Conservation (phyloP, 139 green algal species). For the Bryopsis sp. region DNA sequence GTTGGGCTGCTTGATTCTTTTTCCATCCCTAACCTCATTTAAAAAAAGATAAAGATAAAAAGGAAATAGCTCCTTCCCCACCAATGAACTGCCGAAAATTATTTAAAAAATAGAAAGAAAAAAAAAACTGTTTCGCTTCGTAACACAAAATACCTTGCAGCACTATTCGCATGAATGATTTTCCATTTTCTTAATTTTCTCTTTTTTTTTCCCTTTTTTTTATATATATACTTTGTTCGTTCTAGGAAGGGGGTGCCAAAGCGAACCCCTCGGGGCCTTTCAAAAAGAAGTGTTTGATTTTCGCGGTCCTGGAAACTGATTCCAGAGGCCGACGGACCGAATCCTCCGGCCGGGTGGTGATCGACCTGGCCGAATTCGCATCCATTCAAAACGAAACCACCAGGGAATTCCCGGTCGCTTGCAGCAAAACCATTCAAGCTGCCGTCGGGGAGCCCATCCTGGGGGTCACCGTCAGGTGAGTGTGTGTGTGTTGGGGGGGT, state of each 20-base stretch:
- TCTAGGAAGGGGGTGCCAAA: neutral
- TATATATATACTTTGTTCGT: too few species aligned
- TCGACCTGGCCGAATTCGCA: constrained; percentile 44
- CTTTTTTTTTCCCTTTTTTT: too few species aligned
- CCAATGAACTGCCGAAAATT: too few species aligned
- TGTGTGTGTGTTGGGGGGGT: neutral
- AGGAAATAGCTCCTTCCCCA: too few species aligned
- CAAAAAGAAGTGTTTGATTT: constrained; percentile 64
- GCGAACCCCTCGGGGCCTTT: constrained; percentile 31
- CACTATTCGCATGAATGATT: too few species aligned
- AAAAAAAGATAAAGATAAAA: too few species aligned
- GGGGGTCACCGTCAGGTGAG: constrained; percentile 49
- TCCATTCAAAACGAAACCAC: constrained; percentile 31
- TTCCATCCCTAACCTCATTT: too few species aligned
- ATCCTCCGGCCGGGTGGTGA: constrained; percentile 28
- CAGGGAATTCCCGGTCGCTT: constrained; percentile 49
- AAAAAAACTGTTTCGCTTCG: too few species aligned
- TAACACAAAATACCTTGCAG: too few species aligned
- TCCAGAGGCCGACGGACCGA: neutral
- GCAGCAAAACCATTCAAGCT: constrained; percentile 41
- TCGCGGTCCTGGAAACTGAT: constrained; percentile 45
- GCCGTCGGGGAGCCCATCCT: constrained; percentile 52
- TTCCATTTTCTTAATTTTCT: too few species aligned
- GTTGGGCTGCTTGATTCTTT: too few species aligned
- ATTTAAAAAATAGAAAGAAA: too few species aligned